Evolutionary conservation across 225 moss, liverwort and hornwort genomes (phyloP).

Genomic region (Neckera pumila): DNA sequence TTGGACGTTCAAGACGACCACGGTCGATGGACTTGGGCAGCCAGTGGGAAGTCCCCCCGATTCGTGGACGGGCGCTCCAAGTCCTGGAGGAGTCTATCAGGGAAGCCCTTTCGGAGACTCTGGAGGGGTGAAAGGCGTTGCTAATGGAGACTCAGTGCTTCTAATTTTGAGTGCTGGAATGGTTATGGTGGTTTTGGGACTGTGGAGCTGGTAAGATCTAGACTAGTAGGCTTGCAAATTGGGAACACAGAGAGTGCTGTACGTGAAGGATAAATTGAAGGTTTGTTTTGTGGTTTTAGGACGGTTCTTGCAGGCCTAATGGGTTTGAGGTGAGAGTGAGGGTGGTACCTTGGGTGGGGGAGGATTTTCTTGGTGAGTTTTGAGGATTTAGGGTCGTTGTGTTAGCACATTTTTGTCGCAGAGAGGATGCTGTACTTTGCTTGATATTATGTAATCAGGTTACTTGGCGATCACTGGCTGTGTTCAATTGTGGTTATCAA

Average conservation of each 20-base stretch:
- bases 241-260: background rate
- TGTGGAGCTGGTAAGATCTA: background rate
- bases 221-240: background rate
- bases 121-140: background rate
- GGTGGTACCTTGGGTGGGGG: background rate
- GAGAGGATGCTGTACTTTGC: background rate
- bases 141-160: background rate
- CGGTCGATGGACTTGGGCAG: background rate
- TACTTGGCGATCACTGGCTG: background rate
- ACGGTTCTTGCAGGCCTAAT: background rate
- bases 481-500: too few relatives aligned
- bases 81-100: background rate
- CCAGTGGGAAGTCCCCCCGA: conserved; percentile 7
- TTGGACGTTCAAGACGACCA: conserved; percentile 31
- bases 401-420: background rate
- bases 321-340: background rate
- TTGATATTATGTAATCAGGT: background rate
- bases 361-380: background rate
- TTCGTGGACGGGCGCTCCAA: background rate
- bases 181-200: background rate
- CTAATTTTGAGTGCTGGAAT: background rate
- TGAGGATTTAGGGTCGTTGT: background rate
- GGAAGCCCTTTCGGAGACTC: background rate
- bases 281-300: too few relatives aligned
- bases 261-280: background rate